Base-by-base conservation (phyloP, 768 basidiomycete species). In the Trametes maxima region DNA sequence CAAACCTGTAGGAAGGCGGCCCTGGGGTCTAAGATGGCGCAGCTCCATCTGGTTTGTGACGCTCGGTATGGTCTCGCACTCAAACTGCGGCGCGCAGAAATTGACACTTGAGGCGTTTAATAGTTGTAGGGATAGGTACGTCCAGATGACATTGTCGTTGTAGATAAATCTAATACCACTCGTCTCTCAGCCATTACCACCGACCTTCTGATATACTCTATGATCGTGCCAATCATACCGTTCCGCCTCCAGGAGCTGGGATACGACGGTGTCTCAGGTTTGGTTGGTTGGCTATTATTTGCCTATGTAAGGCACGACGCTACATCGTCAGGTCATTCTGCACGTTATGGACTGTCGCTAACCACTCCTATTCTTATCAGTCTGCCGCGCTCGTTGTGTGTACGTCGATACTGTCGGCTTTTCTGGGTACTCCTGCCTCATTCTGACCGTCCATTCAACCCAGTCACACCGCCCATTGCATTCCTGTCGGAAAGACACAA, bases 281-380 rank as follows among this genome's bases (percentile, higher is more conserved):
- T 74, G 3, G 73, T 74, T 0, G 76, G 77, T n/a, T 79, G 75
- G 72, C 68, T 79, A 11, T 67, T 79, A 10, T 77, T 79, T 36
- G 75, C 75, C 11, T 79, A 73, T 67, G 77, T 77, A 44, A 24
- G 77, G 54, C 13, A 14, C 19, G 3, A 33, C 8, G 28, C 8
- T 33, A 33, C 28, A 33, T 33, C 28, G 28, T 33, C 28, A 33
- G 8, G 8, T 33, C 8, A 8, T 33, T 33, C 8, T 44, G 22
- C 6, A 4, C 33, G 62, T 14, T 51, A 1, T 45, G 43, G 25
- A 42, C 19, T 39, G 17, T 43, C 54, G 11, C 10, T 51, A 36
- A 63, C 35, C 22, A 54, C 45, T 50, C 17, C 33, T 24, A 1
- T 39, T 11, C 40, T 2, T 8, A 8, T 8, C 54, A 76, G 72